Evolutionary conservation across 1,139 yeast species (phyloP).

Genomic region (Nakaseomyces bracarensis): DNA sequence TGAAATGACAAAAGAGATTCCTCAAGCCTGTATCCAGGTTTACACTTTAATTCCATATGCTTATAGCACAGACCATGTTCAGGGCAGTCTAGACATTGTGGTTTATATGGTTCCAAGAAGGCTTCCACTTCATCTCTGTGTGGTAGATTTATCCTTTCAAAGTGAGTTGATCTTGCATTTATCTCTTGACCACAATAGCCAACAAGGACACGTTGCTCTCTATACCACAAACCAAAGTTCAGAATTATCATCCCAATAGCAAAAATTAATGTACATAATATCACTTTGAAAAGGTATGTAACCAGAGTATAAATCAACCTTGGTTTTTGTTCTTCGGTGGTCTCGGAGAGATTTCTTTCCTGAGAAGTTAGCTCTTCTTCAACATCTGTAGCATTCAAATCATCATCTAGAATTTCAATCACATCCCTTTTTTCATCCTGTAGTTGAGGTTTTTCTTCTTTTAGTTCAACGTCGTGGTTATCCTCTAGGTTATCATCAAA

Average conservation of each 20-base stretch:
- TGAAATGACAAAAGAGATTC: slow-evolving; percentile 50
- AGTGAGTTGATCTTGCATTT: not conserved
- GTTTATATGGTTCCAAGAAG: slow-evolving; percentile 34
- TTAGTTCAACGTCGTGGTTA: no score
- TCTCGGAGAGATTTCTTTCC: not conserved
- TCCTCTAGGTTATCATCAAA: slow-evolving; percentile 6
- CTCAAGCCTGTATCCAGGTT: slow-evolving; percentile 52
- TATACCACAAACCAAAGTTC: slow-evolving; percentile 46
- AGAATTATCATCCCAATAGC: slow-evolving; percentile 20
- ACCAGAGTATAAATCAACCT: slow-evolving; percentile 9
- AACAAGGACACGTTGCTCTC: slow-evolving; percentile 48
- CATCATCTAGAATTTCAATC: slow-evolving; percentile 5
- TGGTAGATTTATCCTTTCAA: slow-evolving; percentile 4
- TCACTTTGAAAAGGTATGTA: slow-evolving; percentile 12
- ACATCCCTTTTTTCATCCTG: slow-evolving; percentile 2
- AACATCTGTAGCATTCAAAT: slow-evolving; percentile 2
- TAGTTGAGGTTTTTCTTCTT: slow-evolving; percentile 7
- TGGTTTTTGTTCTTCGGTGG: not conserved
- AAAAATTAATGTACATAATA: slow-evolving; percentile 15
- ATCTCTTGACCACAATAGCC: slow-evolving; percentile 67
- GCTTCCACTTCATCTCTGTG: slow-evolving; percentile 11
- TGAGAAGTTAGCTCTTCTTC: not conserved
- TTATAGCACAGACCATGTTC: slow-evolving; percentile 69
- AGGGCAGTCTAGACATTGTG: slow-evolving; percentile 73
- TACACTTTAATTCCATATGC: slow-evolving; percentile 53